Evolutionary conservation across 306 rosid genomes (phyloP), one percentile per base, ranked within the genome.

Genomic region (Cicer bijugum): DNA sequence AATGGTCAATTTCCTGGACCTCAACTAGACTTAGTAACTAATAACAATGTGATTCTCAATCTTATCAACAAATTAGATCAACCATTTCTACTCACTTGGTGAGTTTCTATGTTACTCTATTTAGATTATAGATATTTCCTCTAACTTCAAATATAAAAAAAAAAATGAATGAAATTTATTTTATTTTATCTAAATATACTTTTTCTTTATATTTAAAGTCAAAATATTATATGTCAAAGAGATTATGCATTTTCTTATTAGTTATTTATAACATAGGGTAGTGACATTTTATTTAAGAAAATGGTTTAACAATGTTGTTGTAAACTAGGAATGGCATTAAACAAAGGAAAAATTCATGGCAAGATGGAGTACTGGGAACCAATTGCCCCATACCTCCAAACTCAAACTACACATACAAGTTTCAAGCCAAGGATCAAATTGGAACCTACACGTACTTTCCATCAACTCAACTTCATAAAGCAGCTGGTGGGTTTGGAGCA

Each of bases 261-360:
- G 16, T 48, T n/a, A 17, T 50, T 50, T 48, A 48, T 48, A 48
- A 4, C 1, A 10, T 9, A 1, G 11, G 48, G 16, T 4, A 1
- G 45, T 40, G 50, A 0, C 33, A 63, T 63, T 15, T 39, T 9
- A 63, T 63, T 73, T 50, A 6, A 69, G 64, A 40, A 77, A 16
- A 43, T 61, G 80, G 46, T 7, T 42, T 67, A 20, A 67, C 76
- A 61, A 55, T 66, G 20, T 71, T 73, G 70, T 16, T 17, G 6
- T 28, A 9, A 85, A 75, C 20, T 35, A 92, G 99, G 99, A 94
- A 94, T 80, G 99, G 97, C 35, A 88, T 94, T 44, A 94, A 94
- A 43, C 99, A 94, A 84, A 91, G 99, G 86, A 94, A 94, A 79
- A 94, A 94, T 78, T 94, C 99, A 69, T 94, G 99, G 99, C 99